Percentiles rank a stretch among this genome's conserved stretches.
phyloP scores from a whole-genome alignment of 352 stramenopile species.

The Albugo candida region DNA sequence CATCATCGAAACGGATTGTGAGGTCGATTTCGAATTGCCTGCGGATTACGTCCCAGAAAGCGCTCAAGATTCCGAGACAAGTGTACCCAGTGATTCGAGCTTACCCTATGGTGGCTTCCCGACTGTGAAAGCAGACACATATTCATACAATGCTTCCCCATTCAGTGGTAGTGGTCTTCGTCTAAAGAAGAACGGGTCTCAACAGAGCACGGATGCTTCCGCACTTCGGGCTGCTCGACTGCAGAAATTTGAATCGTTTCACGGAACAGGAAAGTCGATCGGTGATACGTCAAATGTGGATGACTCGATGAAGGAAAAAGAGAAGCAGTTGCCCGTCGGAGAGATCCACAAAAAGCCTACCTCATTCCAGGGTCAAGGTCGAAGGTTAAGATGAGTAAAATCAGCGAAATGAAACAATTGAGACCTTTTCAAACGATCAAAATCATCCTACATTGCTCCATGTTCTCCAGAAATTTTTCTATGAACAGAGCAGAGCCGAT shows the following conservation, averaged over 20 bases:
- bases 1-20: constrained; percentile 99
- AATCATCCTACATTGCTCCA: no score
- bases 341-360: constrained; percentile 15
- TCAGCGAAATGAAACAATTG: constrained; percentile 6
- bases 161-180: constrained; percentile 24
- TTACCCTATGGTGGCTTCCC: constrained; percentile 16
- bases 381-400: constrained; percentile 28
- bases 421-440: neutral
- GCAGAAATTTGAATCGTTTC: constrained; percentile 67
- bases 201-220: constrained; percentile 30
- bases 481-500: no score
- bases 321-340: constrained; percentile 19
- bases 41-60: constrained; percentile 52
- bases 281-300: constrained; percentile 18
- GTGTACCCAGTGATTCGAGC: constrained; percentile 4
- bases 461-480: no score
- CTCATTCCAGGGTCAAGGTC: constrained; percentile 49
- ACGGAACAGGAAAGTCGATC: constrained; percentile 56
- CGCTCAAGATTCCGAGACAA: constrained; percentile 7
- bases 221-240: constrained; percentile 50
- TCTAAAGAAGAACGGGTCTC: constrained; percentile 43
- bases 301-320: constrained; percentile 11
- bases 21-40: constrained; percentile 98
- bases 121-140: constrained; percentile 33
- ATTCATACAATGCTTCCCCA: constrained; percentile 14